Percentiles rank a stretch among this genome's conserved stretches.
These are phyloP conservation scores for Fraxinus ornus DNA, from an alignment of 305 asterid species.

Conservation along the genomic window DNA sequence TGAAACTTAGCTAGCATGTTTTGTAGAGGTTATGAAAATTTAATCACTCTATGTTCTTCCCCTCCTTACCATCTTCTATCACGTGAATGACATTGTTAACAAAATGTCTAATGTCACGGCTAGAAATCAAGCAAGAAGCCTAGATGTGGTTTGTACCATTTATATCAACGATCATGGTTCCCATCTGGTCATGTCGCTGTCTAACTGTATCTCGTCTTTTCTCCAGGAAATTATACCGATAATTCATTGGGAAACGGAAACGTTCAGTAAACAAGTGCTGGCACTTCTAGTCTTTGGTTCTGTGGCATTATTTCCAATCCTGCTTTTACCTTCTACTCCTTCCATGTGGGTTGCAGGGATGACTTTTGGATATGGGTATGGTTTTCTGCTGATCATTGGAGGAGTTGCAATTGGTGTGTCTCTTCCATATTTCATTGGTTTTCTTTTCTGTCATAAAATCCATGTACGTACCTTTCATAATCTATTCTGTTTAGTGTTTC, in stretches of 20 bases:
- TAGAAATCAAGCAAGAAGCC: neutral
- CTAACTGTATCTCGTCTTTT: neutral
- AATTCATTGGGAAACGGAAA: slow-evolving; percentile 64
- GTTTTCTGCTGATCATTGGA: slow-evolving; percentile 62
- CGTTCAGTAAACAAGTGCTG: slow-evolving; percentile 58
- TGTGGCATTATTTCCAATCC: slow-evolving; percentile 57
- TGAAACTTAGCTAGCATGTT: neutral
- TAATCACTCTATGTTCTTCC: neutral
- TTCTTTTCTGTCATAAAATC: slow-evolving; percentile 56
- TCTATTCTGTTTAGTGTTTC: neutral
- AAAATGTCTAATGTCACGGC: neutral
- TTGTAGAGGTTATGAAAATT: neutral
- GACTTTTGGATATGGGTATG: slow-evolving; percentile 81
- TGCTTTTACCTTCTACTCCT: slow-evolving; percentile 74
- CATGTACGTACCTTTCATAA: slow-evolving; percentile 18
- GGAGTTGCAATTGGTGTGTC: slow-evolving; percentile 64
- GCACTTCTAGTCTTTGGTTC: slow-evolving; percentile 68
- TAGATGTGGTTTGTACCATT: neutral
- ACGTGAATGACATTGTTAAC: neutral
- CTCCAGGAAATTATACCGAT: slow-evolving; percentile 71
- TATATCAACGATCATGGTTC: neutral
- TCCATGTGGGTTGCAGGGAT: slow-evolving; percentile 95
- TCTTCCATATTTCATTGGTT: slow-evolving; percentile 74
- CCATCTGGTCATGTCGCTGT: neutral
- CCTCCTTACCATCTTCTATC: neutral